Conservation (phyloP, 805 yeast genomes). For the Candida cerambycidarum region DNA sequence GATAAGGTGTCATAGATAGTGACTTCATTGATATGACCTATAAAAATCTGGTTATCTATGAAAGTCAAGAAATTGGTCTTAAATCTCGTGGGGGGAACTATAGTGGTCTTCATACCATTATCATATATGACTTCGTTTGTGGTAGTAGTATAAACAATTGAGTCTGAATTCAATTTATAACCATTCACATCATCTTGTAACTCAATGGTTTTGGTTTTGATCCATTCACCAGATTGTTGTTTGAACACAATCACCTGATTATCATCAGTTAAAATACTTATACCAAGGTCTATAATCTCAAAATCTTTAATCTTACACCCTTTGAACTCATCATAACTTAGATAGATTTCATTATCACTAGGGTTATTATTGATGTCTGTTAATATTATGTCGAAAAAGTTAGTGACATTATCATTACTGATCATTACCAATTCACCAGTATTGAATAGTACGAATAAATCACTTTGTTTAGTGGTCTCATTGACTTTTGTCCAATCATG, state of each 20-base stretch:
- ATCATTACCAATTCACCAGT: conserved; percentile 39
- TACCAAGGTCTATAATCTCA: conserved; percentile 16
- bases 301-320: conserved; percentile 29
- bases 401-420: conserved; percentile 15
- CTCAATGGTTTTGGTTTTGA: background rate
- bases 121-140: conserved; percentile 1
- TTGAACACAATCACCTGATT: background rate
- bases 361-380: conserved; percentile 20
- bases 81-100: conserved; percentile 10
- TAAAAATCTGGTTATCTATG: background rate
- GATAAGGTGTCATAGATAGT: background rate
- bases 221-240: background rate
- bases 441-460: conserved; percentile 34
- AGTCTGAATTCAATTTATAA: background rate
- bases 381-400: conserved; percentile 27
- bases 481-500: conserved; percentile 36
- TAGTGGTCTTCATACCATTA: background rate
- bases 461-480: conserved; percentile 25
- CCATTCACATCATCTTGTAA: background rate
- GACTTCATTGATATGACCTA: background rate
- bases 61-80: conserved; percentile 3
- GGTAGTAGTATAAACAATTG: background rate
- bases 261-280: conserved; percentile 2
- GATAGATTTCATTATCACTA: conserved; percentile 16
- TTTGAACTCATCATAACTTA: conserved; percentile 21